Percentiles rank a stretch among this genome's conserved stretches.
These are phyloP conservation scores for Anastatica hierochuntica DNA, from an alignment of 345 rosid species.

Conservation along the genomic window DNA sequence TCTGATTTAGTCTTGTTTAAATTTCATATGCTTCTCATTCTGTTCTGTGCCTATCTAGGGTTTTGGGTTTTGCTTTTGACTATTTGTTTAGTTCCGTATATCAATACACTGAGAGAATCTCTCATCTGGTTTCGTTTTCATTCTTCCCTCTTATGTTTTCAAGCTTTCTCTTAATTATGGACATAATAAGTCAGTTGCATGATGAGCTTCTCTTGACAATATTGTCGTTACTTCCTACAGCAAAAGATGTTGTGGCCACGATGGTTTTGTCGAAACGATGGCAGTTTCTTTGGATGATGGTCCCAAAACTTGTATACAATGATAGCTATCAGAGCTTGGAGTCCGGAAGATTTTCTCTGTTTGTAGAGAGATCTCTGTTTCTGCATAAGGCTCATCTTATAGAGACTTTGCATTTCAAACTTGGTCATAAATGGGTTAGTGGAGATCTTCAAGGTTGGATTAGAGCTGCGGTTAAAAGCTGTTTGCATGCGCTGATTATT, in stretches of 20 bases:
- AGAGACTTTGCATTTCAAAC: neutral
- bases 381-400: neutral
- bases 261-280: constrained; percentile 3
- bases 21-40: no score
- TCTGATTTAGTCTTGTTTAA: no score
- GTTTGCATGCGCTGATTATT: neutral
- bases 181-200: neutral
- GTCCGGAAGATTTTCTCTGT: neutral
- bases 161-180: no score
- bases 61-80: no score
- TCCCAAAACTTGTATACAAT: neutral
- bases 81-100: no score
- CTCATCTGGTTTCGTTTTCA: no score
- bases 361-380: neutral
- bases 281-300: neutral
- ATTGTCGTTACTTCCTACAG: neutral
- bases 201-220: neutral
- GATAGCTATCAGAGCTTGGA: neutral
- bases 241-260: neutral
- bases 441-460: neutral
- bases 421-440: neutral
- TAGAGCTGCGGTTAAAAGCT: neutral
- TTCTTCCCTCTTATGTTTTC: no score
- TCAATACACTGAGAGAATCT: no score
- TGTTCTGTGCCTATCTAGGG: no score